A percentile compares a stretch with the other conserved stretches of the same genome.
Conservation (phyloP, 2,329 filamentous ascomycete genomes). For the Lachnellula arida region DNA sequence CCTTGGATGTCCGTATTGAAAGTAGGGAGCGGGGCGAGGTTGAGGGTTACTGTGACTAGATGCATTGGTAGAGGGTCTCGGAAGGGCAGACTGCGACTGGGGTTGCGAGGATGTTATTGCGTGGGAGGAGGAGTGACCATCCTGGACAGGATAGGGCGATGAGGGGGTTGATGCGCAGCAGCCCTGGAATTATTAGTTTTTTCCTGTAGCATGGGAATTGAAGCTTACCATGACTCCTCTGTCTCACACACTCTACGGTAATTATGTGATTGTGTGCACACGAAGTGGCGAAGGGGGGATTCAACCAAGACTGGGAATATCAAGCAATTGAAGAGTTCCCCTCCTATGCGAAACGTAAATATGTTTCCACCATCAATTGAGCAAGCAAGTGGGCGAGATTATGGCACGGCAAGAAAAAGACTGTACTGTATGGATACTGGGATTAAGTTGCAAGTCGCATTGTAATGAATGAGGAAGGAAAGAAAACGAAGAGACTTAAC, state of each 20-base stretch:
- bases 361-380: not conserved
- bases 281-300: too few relatives aligned
- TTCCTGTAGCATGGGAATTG: not conserved
- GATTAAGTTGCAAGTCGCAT: not conserved
- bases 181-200: slow-evolving; percentile 1
- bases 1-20: slow-evolving; percentile 66
- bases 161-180: slow-evolving; percentile 5
- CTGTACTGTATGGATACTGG: not conserved
- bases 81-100: slow-evolving; percentile 21
- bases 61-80: slow-evolving; percentile 20
- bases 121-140: slow-evolving; percentile 40
- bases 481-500: too few relatives aligned
- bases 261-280: too few relatives aligned
- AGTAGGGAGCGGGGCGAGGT: slow-evolving; percentile 40
- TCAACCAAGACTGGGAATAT: not conserved
- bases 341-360: not conserved
- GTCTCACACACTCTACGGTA: not conserved
- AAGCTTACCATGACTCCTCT: not conserved
- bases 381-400: not conserved
- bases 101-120: slow-evolving; percentile 41
- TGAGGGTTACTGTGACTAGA: slow-evolving; percentile 11
- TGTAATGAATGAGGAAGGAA: not conserved
- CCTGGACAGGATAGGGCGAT: slow-evolving; percentile 14
- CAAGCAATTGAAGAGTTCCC: not conserved
- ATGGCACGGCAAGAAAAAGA: not conserved